Evolutionary conservation across 2,329 filamentous ascomycete species (phyloP).

Genomic region (Clarireedia monteithiana): DNA sequence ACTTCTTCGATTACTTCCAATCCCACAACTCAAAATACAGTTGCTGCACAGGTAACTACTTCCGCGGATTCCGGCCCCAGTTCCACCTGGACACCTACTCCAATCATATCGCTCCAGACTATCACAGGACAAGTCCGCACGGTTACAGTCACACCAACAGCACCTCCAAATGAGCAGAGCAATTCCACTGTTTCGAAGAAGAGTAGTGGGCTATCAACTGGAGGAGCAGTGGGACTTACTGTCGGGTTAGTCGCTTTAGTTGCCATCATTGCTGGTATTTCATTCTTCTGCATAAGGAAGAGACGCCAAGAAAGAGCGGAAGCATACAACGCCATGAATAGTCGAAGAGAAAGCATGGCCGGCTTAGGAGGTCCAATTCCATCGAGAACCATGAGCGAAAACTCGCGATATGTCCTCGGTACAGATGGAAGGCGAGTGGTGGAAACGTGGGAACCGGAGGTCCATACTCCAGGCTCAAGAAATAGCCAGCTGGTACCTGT

Average conservation of each 20-base stretch:
- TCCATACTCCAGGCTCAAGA: conserved; percentile 27
- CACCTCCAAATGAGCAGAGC: conserved; percentile 21
- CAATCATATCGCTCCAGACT: conserved; percentile 38
- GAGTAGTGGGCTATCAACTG: conserved; percentile 34
- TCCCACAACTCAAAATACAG: neutral
- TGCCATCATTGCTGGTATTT: conserved; percentile 31
- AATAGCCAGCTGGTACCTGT: conserved; percentile 50
- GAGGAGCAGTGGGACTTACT: conserved; percentile 44
- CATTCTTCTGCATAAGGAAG: conserved; percentile 38
- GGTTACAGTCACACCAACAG: conserved; percentile 44
- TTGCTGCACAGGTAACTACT: conserved; percentile 3
- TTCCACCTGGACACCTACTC: conserved; percentile 30
- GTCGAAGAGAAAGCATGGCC: conserved; percentile 14
- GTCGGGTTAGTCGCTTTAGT: conserved; percentile 42
- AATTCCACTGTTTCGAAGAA: conserved; percentile 13
- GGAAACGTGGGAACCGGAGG: conserved; percentile 26
- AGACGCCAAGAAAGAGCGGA: conserved; percentile 36
- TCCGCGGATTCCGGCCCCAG: conserved; percentile 15
- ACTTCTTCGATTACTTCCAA: conserved; percentile 3
- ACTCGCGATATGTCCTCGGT: conserved; percentile 29
- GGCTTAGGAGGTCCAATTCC: conserved; percentile 22
- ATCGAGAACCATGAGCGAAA: conserved; percentile 29
- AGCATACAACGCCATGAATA: conserved; percentile 14
- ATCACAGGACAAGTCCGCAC: conserved; percentile 50
- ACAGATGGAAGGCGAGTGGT: conserved; percentile 29